Conservation (phyloP, 805 yeast species). For the Saturnispora quitensis region DNA sequence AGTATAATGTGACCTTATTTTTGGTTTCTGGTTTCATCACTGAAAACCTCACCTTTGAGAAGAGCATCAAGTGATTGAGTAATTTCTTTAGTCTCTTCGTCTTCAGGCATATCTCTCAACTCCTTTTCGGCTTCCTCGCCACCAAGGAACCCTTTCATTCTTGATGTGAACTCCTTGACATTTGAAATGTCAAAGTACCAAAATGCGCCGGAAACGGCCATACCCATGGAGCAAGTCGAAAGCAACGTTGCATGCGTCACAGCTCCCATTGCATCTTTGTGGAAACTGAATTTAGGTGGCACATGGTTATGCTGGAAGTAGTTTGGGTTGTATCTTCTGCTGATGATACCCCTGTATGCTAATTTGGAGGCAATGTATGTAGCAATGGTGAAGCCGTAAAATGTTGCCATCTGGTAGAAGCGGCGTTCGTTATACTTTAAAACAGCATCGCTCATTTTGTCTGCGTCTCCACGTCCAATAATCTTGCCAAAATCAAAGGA, state of each 20-base stretch:
- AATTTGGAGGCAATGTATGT: slow-evolving; percentile 65
- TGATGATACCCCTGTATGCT: slow-evolving; percentile 64
- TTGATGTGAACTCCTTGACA: slow-evolving; percentile 61
- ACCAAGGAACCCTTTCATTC: slow-evolving; percentile 56
- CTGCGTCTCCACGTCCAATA: slow-evolving; percentile 22
- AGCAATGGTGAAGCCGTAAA: slow-evolving; percentile 62
- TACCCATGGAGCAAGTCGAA: slow-evolving; percentile 62
- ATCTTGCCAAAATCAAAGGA: slow-evolving; percentile 25
- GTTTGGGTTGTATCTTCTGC: slow-evolving; percentile 66
- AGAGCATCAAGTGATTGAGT: slow-evolving; percentile 32
- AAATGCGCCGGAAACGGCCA: slow-evolving; percentile 64
- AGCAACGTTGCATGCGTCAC: slow-evolving; percentile 72
- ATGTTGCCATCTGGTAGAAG: slow-evolving; percentile 61
- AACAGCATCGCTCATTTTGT: slow-evolving; percentile 25
- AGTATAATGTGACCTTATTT: not conserved
- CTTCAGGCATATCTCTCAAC: slow-evolving; percentile 38
- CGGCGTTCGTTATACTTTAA: slow-evolving; percentile 51
- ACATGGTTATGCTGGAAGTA: slow-evolving; percentile 78
- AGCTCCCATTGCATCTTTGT: slow-evolving; percentile 78
- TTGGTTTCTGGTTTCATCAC: slow-evolving; percentile 2
- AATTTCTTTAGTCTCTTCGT: slow-evolving; percentile 49
- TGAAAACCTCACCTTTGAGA: slow-evolving; percentile 10
- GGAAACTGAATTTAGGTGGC: slow-evolving; percentile 75
- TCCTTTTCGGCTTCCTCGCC: slow-evolving; percentile 52
- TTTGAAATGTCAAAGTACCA: slow-evolving; percentile 73